Percentiles rank a stretch among this genome's conserved stretches.
These are phyloP conservation scores for Ceratobasidium sp. DNA, from an alignment of 1,284 basidiomycete species.

Conservation along the genomic window DNA sequence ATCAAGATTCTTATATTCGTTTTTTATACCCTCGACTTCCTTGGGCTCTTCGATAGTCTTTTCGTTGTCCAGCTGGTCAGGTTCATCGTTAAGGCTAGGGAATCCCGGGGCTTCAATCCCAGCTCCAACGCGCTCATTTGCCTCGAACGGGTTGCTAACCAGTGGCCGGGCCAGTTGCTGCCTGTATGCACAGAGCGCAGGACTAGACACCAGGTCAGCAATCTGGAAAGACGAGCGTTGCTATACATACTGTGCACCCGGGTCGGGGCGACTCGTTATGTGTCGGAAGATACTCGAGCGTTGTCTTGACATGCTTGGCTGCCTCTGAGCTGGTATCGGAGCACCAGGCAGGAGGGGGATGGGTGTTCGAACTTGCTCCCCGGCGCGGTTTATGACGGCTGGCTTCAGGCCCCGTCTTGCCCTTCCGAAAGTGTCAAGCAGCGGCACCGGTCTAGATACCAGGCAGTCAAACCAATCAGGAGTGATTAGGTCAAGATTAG, in stretches of 20 bases:
- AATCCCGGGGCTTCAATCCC: background rate
- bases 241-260: background rate
- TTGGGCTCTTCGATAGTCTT: background rate
- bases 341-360: background rate
- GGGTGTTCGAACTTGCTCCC: background rate
- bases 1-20: constrained; percentile 8
- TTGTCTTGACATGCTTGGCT: background rate
- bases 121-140: background rate
- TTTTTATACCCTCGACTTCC: background rate
- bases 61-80: background rate
- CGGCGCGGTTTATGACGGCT: no score
- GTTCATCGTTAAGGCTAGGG: background rate
- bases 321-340: background rate
- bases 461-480: background rate
- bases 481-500: background rate
- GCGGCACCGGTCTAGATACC: background rate
- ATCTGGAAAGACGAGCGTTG: background rate
- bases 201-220: background rate
- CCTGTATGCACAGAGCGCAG: background rate
- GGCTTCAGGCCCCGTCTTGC: no score
- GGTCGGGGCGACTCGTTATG: background rate
- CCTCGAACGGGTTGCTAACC: constrained; percentile 27
- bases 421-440: background rate
- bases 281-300: background rate
- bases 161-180: background rate